These are phyloP conservation scores for Moniliella sp. DNA, from an alignment of 1,284 basidiomycete genomes.

Conservation along the genomic window DNA sequence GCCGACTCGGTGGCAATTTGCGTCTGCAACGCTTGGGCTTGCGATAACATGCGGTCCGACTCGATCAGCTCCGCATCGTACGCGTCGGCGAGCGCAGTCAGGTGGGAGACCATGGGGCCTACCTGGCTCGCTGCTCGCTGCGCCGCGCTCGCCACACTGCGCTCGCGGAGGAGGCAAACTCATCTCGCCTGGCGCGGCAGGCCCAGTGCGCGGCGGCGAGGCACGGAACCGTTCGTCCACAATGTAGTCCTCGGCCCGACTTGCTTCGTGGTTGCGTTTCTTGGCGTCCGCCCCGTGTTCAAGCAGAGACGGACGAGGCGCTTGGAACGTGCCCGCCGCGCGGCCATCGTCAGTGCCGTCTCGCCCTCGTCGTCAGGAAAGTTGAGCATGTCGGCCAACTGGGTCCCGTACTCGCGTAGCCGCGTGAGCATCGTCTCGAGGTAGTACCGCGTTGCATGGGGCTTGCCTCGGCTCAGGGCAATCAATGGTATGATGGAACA, in stretches of 20 bases:
- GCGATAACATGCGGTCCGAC: slow-evolving; percentile 72
- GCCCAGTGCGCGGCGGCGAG: slow-evolving; percentile 41
- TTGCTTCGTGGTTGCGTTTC: slow-evolving; percentile 78
- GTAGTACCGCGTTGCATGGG: slow-evolving; percentile 91
- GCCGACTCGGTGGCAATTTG: slow-evolving; percentile 80
- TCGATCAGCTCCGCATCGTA: slow-evolving; percentile 79
- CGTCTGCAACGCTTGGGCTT: slow-evolving; percentile 64
- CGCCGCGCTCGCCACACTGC: slow-evolving; percentile 65
- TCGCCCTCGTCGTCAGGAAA: slow-evolving; percentile 98
- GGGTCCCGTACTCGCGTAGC: slow-evolving; percentile 81
- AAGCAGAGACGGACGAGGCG: slow-evolving; percentile 77
- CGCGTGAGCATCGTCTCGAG: slow-evolving; percentile 85
- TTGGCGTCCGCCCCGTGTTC: slow-evolving; percentile 94
- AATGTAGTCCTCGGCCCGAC: slow-evolving; percentile 95
- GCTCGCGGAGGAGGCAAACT: slow-evolving; percentile 33
- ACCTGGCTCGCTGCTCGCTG: slow-evolving; percentile 62
- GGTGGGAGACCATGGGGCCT: slow-evolving; percentile 61
- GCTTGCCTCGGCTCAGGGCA: slow-evolving; percentile 91
- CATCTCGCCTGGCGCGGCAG: slow-evolving; percentile 5
- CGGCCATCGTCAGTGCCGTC: slow-evolving; percentile 87
- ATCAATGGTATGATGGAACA: slow-evolving; percentile 95
- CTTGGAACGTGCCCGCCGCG: slow-evolving; percentile 77
- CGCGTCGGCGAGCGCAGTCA: slow-evolving; percentile 69
- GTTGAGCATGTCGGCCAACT: slow-evolving; percentile 92
- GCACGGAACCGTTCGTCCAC: slow-evolving; percentile 88